Percentiles rank a stretch among this genome's conserved stretches.
Conservation (phyloP, 2,329 filamentous ascomycete species). For the Hymenotorrendiella dingleyae region DNA sequence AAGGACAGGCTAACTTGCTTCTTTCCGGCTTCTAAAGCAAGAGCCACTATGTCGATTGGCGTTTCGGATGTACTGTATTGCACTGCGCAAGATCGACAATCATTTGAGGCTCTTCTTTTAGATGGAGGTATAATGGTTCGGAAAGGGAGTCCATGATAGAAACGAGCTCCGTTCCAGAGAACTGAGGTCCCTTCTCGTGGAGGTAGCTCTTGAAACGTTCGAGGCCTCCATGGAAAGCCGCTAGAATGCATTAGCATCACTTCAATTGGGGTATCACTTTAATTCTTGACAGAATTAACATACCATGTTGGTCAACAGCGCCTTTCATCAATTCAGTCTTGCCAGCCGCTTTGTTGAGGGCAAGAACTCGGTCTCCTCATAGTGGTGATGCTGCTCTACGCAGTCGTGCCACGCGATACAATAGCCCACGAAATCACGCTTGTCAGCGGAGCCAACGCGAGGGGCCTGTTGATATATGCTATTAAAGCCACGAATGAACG, state of each 20-base stretch:
- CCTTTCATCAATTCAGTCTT: conserved; percentile 16
- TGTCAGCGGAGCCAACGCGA: conserved; percentile 44
- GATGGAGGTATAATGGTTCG: conserved; percentile 11
- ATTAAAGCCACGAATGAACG: conserved; percentile 58
- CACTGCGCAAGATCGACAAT: conserved; percentile 13
- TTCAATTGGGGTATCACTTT: not conserved
- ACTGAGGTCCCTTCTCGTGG: not conserved
- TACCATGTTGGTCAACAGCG: conserved; percentile 18
- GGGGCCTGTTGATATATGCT: conserved; percentile 55
- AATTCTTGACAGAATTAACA: not conserved
- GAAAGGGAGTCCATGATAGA: conserved; percentile 21
- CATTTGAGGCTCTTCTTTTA: conserved; percentile 12
- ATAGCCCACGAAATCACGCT: conserved; percentile 52
- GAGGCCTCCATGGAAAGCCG: conserved; percentile 15
- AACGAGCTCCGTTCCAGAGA: conserved; percentile 7
- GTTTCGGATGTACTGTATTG: conserved; percentile 9
- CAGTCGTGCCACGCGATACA: conserved; percentile 52
- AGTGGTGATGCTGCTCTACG: conserved; percentile 36
- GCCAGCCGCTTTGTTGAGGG: conserved; percentile 13
- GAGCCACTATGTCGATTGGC: conserved; percentile 10
- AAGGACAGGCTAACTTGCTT: conserved; percentile 12
- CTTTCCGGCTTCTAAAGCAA: conserved; percentile 13
- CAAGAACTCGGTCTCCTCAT: conserved; percentile 17
- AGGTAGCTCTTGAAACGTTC: conserved; percentile 15
- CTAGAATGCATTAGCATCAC: conserved; percentile 3